Base-by-base conservation (phyloP, 2,329 filamentous ascomycete species). In the Graphium sp. region DNA sequence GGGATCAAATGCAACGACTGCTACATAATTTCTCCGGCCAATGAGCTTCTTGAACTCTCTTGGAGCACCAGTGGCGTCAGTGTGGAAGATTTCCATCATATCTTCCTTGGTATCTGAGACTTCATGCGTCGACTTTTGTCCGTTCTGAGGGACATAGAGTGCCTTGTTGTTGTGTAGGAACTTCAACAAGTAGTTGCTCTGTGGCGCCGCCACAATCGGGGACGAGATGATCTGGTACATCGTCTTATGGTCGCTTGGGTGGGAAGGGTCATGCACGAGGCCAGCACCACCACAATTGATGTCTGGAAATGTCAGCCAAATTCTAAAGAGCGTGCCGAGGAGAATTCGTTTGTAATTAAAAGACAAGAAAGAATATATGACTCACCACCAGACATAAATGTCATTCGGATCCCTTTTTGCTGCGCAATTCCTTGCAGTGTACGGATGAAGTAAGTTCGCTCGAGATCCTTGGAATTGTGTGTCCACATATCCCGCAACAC, bases 1-100 rank as follows among this genome's bases (percentile, higher is more conserved):
- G 0, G 87, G 83, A 47, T 98, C 89, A 48, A 87, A 95, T 1
- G 82, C 82, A n/a, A 95, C 77, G 38, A 91, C 77, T 1, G 87
- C 83, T 9, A 87, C 74, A 45, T 95, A 98, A 47, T 94, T 95
- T 33, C 89, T 65, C 23, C 87, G 64, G 1, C 78, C 83, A 84
- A 98, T 98, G 29, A 98, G 66, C 45, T 87, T 80, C 56, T 85
- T 85, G 45, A 85, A 63, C 50, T 94, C 87, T 26, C 85, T 66
- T 1, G 74, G 62, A 20, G 71, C 61, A n/a, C 89, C 87, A 30
- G 76, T 82, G 11, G 89, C 83, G 42, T 98, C 89, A 6, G 77
- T 81, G 43, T 89, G 83, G 66, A 98, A 98, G 39, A 98, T 91
- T 58, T 98, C 89, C 80, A 98, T 92, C 89, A 98, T 98, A 54